Evolutionary conservation across 2,329 filamentous ascomycete genomes (phyloP), one percentile per base, ranked within the genome.

Genomic region (Sarocladiaceae sp.): DNA sequence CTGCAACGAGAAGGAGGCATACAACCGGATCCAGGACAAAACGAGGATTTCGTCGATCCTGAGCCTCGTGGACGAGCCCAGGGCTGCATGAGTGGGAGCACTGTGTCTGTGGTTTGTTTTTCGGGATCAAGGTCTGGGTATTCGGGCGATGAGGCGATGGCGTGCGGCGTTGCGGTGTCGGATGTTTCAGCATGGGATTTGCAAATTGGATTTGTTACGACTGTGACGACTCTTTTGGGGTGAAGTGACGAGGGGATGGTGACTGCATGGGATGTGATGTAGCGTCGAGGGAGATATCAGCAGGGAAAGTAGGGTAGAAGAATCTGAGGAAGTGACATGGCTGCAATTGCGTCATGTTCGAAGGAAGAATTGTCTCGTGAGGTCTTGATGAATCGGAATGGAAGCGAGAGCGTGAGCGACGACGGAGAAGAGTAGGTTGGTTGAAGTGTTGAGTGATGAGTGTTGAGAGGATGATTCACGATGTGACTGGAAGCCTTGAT

Each of bases 21-120:
- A 43, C 29, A 33, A 19, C 26, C 40, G 40, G 5, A 43, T 32
- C 27, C 40, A 43, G 18, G 40, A 43, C 29, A 43, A 43, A 27
- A 43, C 40, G 11, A 32, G 40, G 19, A 43, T 43, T 23, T 9
- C 40, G 16, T 43, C 40, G 9, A 43, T 43, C 16, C 19, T 43
- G 40, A 43, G 26, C 27, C 18, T 43, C 15, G 40, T 32, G 26
- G 40, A 32, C 12, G 40, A 43, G 19, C 26, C 26, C 6, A 32
- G 29, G 27, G 23, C 27, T 23, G 27, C 27, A 16, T 32, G 16
- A 19, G 13, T 10, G 16, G 9, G 32, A 10, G 32, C 9, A 7
- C 10, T n/a, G 9, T 10, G 9, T 29, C 26, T 29, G 26, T 9
- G 26, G 26, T 29, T 29, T 29, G 26, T 29, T n/a, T 29, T 29